Percentiles rank a stretch among this genome's conserved stretches.
Conservation (phyloP, 371 early-diverging fungal species). For the Mortierella sp. region DNA sequence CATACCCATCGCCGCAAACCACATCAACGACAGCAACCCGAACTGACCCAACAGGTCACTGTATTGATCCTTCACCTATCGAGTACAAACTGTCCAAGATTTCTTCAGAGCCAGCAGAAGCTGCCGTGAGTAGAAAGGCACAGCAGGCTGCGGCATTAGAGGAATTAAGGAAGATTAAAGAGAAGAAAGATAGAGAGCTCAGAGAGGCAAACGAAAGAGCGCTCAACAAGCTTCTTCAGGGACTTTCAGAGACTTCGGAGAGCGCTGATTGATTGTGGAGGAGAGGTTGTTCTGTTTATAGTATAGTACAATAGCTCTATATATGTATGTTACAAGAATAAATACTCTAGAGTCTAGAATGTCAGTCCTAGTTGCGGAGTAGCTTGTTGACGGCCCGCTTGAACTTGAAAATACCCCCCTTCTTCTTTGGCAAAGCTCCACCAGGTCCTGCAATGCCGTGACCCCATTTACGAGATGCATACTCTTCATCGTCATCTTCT, state of each 20-base stretch:
- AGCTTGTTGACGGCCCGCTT: constrained; percentile 45
- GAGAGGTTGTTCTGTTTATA: background rate
- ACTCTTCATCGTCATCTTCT: constrained; percentile 36
- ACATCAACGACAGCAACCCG: background rate
- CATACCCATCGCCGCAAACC: background rate
- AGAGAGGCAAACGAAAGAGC: constrained; percentile 28
- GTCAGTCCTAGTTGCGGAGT: constrained; percentile 27
- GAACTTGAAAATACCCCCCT: constrained; percentile 50
- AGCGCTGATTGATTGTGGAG: background rate
- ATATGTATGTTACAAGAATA: background rate
- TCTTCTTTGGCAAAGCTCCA: constrained; percentile 39
- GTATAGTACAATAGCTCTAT: background rate
- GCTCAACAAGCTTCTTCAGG: constrained; percentile 14
- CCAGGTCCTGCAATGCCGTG: constrained; percentile 36
- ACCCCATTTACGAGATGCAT: constrained; percentile 34
- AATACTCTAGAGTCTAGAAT: background rate
- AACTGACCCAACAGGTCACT: constrained; percentile 18
- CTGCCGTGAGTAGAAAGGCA: constrained; percentile 27
- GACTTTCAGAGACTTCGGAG: constrained; percentile 2
- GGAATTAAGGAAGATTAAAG: constrained; percentile 23
- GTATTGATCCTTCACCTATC: constrained; percentile 24
- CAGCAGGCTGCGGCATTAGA: constrained; percentile 34
- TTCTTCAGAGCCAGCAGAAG: constrained; percentile 18
- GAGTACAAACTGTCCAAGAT: constrained; percentile 43
- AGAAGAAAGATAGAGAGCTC: constrained; percentile 17